phyloP scores from a whole-genome alignment of 805 yeast genomes.

The Wickerhamia fluorescens region DNA sequence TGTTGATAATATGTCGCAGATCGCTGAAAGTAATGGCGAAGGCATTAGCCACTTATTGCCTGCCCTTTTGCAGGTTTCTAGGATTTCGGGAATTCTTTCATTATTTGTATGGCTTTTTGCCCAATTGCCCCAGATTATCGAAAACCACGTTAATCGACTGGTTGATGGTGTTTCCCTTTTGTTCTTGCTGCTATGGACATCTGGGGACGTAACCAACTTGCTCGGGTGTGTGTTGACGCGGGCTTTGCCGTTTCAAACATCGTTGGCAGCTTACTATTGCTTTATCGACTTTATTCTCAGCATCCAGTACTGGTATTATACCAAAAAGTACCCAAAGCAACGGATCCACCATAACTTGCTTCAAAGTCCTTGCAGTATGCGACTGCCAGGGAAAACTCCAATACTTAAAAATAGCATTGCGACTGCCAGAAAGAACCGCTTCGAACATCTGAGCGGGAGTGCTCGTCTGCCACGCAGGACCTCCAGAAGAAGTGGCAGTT shows the following conservation, averaged over 20 bases:
- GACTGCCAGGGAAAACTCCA: conserved; percentile 7
- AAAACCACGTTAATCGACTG: conserved; percentile 23
- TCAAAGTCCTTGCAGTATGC: conserved; percentile 31
- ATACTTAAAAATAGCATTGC: conserved; percentile 7
- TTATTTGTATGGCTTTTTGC: conserved; percentile 22
- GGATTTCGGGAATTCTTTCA: conserved; percentile 14
- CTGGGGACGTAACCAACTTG: conserved; percentile 41
- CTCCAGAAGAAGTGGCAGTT: conserved; percentile 1
- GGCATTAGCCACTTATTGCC: no score
- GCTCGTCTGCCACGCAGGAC: conserved; percentile 2
- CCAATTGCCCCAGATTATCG: conserved; percentile 23
- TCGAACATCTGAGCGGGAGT: conserved; percentile 11
- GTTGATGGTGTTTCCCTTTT: conserved; percentile 28
- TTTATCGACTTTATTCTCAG: conserved; percentile 61
- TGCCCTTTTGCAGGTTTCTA: conserved; percentile 5
- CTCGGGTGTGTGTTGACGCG: conserved; percentile 69
- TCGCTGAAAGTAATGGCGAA: no score
- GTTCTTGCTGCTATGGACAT: conserved; percentile 29
- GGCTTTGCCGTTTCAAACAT: conserved; percentile 75
- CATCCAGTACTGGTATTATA: conserved; percentile 68
- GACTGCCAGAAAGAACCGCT: conserved; percentile 14
- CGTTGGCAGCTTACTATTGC: conserved; percentile 67
- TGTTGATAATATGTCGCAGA: no score
- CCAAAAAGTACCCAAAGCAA: conserved; percentile 34
- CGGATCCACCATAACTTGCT: conserved; percentile 32